Percentiles rank a stretch among this genome's conserved stretches.
These are phyloP conservation scores for Adansonia madagascariensis DNA, from an alignment of 441 rosid genomes.

Conservation along the genomic window DNA sequence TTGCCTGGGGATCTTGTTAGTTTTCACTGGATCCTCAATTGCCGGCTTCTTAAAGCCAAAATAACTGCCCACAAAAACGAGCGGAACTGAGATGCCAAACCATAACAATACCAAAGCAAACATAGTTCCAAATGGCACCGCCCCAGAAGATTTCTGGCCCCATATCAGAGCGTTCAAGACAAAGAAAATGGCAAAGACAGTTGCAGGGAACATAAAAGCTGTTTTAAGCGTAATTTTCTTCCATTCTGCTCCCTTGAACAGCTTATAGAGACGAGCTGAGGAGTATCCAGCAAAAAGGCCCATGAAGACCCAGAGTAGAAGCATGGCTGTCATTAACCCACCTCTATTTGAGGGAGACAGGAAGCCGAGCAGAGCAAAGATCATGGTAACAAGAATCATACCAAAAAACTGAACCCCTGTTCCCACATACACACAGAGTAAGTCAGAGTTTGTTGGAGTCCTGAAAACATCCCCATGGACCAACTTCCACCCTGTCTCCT, in stretches of 20 bases:
- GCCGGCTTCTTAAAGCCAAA: constrained; percentile 76
- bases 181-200: constrained; percentile 68
- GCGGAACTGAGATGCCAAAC: constrained; percentile 97
- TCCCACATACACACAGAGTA: constrained; percentile 88
- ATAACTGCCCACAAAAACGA: constrained; percentile 76
- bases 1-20: constrained; percentile 88
- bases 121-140: constrained; percentile 95
- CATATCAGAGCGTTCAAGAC: constrained; percentile 82
- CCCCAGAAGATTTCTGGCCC: constrained; percentile 94
- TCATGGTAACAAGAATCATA: constrained; percentile 86
- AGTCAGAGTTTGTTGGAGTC: constrained; percentile 71
- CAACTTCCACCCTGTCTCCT: constrained; percentile 93
- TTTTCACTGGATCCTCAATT: constrained; percentile 76
- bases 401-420: constrained; percentile 96
- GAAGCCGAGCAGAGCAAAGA: constrained; percentile 86
- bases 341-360: constrained; percentile 95
- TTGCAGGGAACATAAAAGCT: constrained; percentile 76
- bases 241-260: constrained; percentile 89
- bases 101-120: constrained; percentile 76
- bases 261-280: constrained; percentile 78
- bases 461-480: constrained; percentile 95
- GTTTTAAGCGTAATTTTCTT: constrained; percentile 78
- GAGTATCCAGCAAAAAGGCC: constrained; percentile 85
- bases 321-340: constrained; percentile 90
- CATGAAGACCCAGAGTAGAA: constrained; percentile 92